These are phyloP conservation scores for Acanthamoeba royreba DNA, from an alignment of 208 protist genomes.

Conservation along the genomic window DNA sequence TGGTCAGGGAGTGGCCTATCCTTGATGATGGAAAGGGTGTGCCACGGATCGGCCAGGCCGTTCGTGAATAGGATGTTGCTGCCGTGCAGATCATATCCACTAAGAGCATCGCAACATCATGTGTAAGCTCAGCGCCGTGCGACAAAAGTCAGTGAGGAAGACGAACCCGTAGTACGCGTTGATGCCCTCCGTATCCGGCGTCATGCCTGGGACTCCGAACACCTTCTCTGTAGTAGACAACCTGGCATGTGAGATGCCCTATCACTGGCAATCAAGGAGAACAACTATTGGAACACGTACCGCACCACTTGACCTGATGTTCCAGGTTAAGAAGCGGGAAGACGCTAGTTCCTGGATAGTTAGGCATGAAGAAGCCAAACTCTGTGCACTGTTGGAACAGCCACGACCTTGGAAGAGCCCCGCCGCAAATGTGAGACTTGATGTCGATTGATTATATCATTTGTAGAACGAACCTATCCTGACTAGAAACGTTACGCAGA, in stretches of 20 bases:
- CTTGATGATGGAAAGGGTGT: neutral
- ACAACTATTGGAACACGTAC: neutral
- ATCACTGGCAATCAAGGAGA: neutral
- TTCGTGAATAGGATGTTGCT: slow-evolving; percentile 43
- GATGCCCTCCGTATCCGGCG: neutral
- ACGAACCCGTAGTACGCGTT: slow-evolving; percentile 37
- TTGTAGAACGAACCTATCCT: too few species aligned
- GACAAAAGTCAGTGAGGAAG: too few species aligned
- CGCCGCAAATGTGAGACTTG: too few species aligned
- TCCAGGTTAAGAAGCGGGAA: neutral
- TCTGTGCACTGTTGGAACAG: slow-evolving; percentile 33
- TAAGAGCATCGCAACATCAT: neutral
- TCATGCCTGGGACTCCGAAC: neutral
- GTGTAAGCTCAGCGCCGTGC: too few species aligned
- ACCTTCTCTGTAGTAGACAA: slow-evolving; percentile 16
- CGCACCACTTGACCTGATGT: slow-evolving; percentile 36
- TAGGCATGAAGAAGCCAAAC: slow-evolving; percentile 46
- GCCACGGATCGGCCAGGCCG: neutral
- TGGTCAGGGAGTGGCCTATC: neutral
- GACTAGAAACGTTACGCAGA: neutral
- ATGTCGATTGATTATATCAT: too few species aligned
- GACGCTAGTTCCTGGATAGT: neutral
- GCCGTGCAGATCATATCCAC: neutral
- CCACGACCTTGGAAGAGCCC: too few species aligned
- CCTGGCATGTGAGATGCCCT: too few species aligned